Evolutionary conservation across 805 yeast species (phyloP).

Genomic region (Lipomyces sp.): DNA sequence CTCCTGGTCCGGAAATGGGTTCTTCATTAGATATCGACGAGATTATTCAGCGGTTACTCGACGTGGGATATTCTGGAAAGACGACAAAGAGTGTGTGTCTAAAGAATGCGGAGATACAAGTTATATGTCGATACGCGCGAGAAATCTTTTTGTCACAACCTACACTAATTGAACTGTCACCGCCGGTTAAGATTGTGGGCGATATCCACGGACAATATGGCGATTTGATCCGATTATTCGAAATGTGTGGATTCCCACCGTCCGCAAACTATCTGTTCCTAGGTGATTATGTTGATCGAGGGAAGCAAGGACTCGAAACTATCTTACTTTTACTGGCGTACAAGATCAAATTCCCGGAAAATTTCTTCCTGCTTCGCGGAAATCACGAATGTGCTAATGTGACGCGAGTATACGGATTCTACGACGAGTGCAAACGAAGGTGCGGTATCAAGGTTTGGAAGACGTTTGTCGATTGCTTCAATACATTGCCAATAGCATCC

Average conservation of each 20-base stretch:
- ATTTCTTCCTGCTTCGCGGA: conserved; percentile 89
- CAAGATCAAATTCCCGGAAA: conserved; percentile 95
- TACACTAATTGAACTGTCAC: conserved; percentile 79
- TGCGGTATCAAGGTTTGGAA: conserved; percentile 94
- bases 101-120: conserved; percentile 85
- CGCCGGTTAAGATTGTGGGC: conserved; percentile 86
- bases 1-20: conserved; percentile 11
- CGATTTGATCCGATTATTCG: conserved; percentile 86
- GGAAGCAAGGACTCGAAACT: conserved; percentile 94
- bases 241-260: conserved; percentile 97
- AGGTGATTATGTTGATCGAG: conserved; percentile 98
- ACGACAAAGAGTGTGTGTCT: conserved; percentile 87
- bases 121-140: conserved; percentile 83
- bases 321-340: conserved; percentile 84
- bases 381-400: conserved; percentile 98
- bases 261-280: conserved; percentile 86
- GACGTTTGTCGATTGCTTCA: conserved; percentile 89
- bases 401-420: conserved; percentile 95
- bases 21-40: conserved; percentile 70
- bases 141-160: conserved; percentile 92
- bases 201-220: conserved; percentile 98
- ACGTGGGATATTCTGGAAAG: conserved; percentile 95
- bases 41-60: conserved; percentile 84
- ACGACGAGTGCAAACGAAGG: conserved; percentile 96
- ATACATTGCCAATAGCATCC: conserved; percentile 93